Base-by-base conservation (phyloP, 495 filamentous ascomycete genomes). In the Penicillium taxi region DNA sequence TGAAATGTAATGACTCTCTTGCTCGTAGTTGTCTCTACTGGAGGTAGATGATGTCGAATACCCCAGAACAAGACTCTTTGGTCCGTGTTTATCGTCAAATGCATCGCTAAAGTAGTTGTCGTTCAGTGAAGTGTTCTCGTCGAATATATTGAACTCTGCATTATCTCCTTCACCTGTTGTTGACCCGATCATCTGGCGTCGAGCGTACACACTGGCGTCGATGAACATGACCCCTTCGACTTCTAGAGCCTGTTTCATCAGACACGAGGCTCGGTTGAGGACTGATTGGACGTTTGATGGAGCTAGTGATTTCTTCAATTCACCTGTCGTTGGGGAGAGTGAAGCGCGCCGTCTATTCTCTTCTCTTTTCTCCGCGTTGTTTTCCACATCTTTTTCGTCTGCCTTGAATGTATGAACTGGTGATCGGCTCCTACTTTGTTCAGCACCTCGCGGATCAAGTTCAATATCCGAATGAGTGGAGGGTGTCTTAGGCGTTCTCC, bases 181-280 rank as follows among this genome's bases (percentile, higher is more conserved):
- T 11, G 21, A 11, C 13, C 46, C 53, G 11, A 53, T 39, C 22
- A 44, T 39, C 19, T 53, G 45, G 2, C 46, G 42, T 5, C 53
- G 37, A 15, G 49, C 41, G 28, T 53, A 50, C 9, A 55, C 52
- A 9, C 41, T 51, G 1, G 52, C 48, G 36, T 55, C 48, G 9
- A 55, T 42, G 16, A 55, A 55, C 44, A 51, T 51, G 6, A 37
- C 41, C 6, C 52, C 52, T 25, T 55, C 52, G 1, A 51, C 41
- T n/a, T 55, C 52, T 1, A 55, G 39, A 1, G 52, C 52, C 23
- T 55, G 52, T 14, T 55, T 41, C 33, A 55, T 51, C n/a, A 55
- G 34, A 9, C 35, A 27, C 0, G 44, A 26, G 0, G 52, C 52
- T 6, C 52, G 39, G 29, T 48, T 51, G 13, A 55, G 37, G 12